These are phyloP conservation scores for Elongisporangium anandrum DNA, from an alignment of 352 stramenopile species.

Conservation along the genomic window DNA sequence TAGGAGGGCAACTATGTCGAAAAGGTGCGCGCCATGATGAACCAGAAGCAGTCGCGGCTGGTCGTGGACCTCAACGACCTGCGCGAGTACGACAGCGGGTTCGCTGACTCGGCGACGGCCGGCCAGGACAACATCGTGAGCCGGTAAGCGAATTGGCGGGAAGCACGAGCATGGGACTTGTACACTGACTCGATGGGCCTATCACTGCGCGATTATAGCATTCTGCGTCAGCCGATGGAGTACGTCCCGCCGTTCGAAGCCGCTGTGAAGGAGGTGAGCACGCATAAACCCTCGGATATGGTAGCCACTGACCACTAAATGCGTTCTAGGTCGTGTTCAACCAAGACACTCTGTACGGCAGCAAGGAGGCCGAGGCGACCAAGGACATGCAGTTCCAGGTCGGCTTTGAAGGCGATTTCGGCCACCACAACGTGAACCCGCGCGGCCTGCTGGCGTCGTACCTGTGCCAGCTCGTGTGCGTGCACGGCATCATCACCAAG, in stretches of 20 bases:
- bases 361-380: conserved; percentile 61
- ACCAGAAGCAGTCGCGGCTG: conserved; percentile 65
- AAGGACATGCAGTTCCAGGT: conserved; percentile 86
- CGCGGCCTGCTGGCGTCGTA: conserved; percentile 88
- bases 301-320: too few relatives aligned
- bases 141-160: conserved; percentile 9
- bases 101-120: conserved; percentile 53
- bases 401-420: conserved; percentile 92
- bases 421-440: conserved; percentile 91
- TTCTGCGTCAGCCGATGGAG: conserved; percentile 80
- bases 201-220: conserved; percentile 9
- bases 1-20: conserved; percentile 76
- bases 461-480: conserved; percentile 95
- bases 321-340: conserved; percentile 75
- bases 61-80: conserved; percentile 90
- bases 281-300: too few relatives aligned
- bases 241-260: conserved; percentile 83
- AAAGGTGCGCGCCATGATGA: conserved; percentile 81
- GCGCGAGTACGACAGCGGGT: conserved; percentile 85
- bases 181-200: not conserved
- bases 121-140: conserved; percentile 76
- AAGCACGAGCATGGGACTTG: not conserved
- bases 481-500: conserved; percentile 99
- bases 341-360: conserved; percentile 72
- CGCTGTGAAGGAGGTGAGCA: conserved; percentile 57